phyloP scores from a whole-genome alignment of 371 early-diverging fungal genomes.

The Mucor velutinosus region DNA sequence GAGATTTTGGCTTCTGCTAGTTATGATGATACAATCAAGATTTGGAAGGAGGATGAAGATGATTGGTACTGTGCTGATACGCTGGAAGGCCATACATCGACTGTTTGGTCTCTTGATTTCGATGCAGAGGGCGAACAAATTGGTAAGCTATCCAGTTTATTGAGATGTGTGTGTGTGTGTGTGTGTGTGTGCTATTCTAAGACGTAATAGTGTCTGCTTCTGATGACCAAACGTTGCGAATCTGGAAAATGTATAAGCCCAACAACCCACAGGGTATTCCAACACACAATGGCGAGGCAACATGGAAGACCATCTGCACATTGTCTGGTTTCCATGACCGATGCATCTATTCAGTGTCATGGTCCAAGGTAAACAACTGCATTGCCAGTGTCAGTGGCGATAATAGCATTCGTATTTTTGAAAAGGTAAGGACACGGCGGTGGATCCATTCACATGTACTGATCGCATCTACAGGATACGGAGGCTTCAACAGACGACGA shows the following conservation, averaged over 20 bases:
- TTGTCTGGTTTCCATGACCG: conserved; percentile 73
- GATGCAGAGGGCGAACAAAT: conserved; percentile 73
- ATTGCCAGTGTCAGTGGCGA: conserved; percentile 89
- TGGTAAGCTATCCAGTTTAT: conserved; percentile 49
- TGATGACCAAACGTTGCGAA: conserved; percentile 84
- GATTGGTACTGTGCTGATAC: conserved; percentile 95
- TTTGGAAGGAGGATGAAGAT: conserved; percentile 90
- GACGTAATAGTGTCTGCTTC: conserved; percentile 71
- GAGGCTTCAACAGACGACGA: conserved; percentile 27
- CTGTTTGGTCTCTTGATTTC: conserved; percentile 95
- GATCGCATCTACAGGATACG: conserved; percentile 5
- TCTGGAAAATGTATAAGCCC: conserved; percentile 73
- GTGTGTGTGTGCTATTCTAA: neutral
- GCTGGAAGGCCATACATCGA: conserved; percentile 84
- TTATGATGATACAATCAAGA: conserved; percentile 94
- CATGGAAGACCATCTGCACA: conserved; percentile 71
- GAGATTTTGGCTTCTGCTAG: conserved; percentile 90
- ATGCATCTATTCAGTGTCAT: conserved; percentile 91
- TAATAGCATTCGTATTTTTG: conserved; percentile 74
- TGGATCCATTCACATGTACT: too few species aligned
- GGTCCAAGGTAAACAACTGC: conserved; percentile 71
- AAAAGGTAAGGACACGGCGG: conserved; percentile 26
- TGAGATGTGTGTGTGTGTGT: neutral
- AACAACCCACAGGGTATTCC: conserved; percentile 48
- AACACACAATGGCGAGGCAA: conserved; percentile 56